Evolutionary conservation across 129 eudicot species (phyloP).

Genomic region (Helichrysum umbraculigerum): DNA sequence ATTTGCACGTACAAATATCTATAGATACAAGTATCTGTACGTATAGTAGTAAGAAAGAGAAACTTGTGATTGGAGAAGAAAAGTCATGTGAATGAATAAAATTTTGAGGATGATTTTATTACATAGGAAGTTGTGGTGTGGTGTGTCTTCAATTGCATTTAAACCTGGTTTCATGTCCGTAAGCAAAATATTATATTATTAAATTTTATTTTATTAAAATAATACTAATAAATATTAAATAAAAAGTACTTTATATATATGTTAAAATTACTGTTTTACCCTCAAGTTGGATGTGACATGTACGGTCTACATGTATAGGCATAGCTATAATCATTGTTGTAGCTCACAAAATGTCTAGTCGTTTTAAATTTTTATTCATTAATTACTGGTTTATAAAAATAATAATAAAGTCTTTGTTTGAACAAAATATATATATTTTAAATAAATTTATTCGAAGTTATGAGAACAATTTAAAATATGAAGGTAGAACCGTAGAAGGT

Average conservation of each 20-base stretch:
- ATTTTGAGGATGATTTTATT: constrained; percentile 11
- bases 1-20: constrained; percentile 20
- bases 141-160: constrained; percentile 35
- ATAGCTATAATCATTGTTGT: neutral
- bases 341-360: neutral
- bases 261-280: neutral
- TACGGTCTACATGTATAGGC: neutral
- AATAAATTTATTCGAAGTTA: no score
- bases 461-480: neutral
- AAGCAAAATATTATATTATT: constrained; percentile 4
- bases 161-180: constrained; percentile 50
- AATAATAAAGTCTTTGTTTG: neutral
- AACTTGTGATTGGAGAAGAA: constrained; percentile 5
- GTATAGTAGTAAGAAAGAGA: constrained; percentile 22
- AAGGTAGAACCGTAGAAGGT: neutral
- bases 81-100: neutral
- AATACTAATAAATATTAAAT: no score
- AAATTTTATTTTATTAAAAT: no score
- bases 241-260: no score
- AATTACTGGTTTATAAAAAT: no score
- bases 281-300: neutral
- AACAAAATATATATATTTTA: no score
- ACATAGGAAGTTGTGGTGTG: neutral
- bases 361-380: no score
- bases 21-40: constrained; percentile 23